Evolutionary conservation across 2,329 filamentous ascomycete species (phyloP).

Genomic region (Aspergillus quadrilineatus): DNA sequence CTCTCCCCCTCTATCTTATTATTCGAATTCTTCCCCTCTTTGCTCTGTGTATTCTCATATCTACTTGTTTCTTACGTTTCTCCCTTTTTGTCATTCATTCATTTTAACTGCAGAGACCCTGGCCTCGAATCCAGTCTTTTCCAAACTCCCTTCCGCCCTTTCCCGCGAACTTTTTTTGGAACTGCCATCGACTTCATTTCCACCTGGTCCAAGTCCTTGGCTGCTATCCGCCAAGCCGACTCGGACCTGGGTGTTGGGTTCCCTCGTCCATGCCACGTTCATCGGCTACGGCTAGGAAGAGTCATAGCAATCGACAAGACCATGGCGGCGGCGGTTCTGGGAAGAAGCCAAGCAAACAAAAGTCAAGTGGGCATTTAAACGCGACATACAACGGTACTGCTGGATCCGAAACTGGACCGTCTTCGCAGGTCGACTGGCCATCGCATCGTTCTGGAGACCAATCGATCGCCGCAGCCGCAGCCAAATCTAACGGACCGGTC

Average conservation of each 20-base stretch:
- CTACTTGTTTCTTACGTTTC: slow-evolving; percentile 16
- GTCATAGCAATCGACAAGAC: slow-evolving; percentile 75
- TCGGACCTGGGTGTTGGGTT: slow-evolving; percentile 44
- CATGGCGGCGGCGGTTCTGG: slow-evolving; percentile 80
- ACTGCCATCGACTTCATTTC: slow-evolving; percentile 25
- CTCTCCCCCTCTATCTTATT: slow-evolving; percentile 10
- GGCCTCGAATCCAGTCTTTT: slow-evolving; percentile 10
- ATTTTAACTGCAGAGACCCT: slow-evolving; percentile 15
- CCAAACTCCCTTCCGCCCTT: slow-evolving; percentile 12
- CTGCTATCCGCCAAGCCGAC: slow-evolving; percentile 50
- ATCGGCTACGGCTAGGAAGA: slow-evolving; percentile 52
- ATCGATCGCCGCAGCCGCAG: slow-evolving; percentile 24
- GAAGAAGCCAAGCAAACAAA: slow-evolving; percentile 64
- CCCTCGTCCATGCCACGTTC: slow-evolving; percentile 52
- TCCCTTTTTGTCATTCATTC: slow-evolving; percentile 22
- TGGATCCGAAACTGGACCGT: slow-evolving; percentile 35
- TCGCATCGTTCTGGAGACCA: slow-evolving; percentile 41
- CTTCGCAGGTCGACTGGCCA: slow-evolving; percentile 42
- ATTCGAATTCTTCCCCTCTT: slow-evolving; percentile 17
- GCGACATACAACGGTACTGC: slow-evolving; percentile 48
- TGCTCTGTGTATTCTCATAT: slow-evolving; percentile 17
- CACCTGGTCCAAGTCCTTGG: slow-evolving; percentile 48
- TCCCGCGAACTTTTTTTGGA: slow-evolving; percentile 15
- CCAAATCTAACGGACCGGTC: slow-evolving; percentile 28
- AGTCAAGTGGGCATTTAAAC: slow-evolving; percentile 57